Conservation (phyloP, 345 rosid species). For the Salix koriyanagi region DNA sequence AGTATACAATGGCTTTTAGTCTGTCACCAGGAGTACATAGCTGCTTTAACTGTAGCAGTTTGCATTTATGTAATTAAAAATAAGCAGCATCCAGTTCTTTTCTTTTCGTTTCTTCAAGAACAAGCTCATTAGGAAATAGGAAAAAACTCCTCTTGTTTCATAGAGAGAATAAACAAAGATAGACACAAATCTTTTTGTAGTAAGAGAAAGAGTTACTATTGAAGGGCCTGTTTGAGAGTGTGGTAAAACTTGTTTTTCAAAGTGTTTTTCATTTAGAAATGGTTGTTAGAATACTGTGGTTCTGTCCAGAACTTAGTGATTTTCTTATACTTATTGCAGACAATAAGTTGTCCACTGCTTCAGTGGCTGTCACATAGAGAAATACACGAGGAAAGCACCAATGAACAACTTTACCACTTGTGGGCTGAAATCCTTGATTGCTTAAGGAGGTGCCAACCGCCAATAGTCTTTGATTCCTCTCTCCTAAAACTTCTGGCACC, state of each 20-base stretch:
- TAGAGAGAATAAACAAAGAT: neutral
- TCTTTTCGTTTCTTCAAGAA: neutral
- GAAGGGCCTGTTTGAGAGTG: neutral
- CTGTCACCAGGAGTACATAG: too few relatives aligned
- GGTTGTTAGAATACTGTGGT: neutral
- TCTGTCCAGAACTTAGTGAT: neutral
- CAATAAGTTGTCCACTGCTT: constrained; percentile 31
- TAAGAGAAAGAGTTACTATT: neutral
- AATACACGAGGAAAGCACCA: constrained; percentile 23
- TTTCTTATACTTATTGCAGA: constrained; percentile 26
- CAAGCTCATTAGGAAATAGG: neutral
- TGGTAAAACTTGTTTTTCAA: too few relatives aligned
- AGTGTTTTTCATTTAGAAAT: too few relatives aligned
- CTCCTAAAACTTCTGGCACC: constrained; percentile 45
- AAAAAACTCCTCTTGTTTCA: neutral
- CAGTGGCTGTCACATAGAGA: constrained; percentile 35
- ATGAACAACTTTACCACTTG: constrained; percentile 28
- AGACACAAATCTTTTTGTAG: neutral
- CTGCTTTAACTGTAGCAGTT: neutral
- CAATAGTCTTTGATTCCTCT: constrained; percentile 35
- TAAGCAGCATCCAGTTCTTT: neutral
- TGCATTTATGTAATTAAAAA: neutral
- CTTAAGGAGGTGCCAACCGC: constrained; percentile 40
- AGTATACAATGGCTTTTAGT: neutral
- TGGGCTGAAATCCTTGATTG: constrained; percentile 43